Evolutionary conservation across 305 asterid genomes (phyloP).

Genomic region (Ilex paraguariensis): DNA sequence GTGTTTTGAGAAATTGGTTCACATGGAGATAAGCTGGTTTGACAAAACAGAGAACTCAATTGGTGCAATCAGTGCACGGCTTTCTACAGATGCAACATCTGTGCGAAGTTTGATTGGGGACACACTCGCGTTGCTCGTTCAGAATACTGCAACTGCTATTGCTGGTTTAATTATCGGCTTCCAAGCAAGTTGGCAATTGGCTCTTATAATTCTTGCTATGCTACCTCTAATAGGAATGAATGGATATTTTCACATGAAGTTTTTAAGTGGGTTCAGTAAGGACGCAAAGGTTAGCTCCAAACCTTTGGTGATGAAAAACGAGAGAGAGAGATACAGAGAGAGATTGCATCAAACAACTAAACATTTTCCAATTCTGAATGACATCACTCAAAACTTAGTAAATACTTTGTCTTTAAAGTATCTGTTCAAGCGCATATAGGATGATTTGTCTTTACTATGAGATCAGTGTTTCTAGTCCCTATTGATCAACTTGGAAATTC

Average conservation of each 20-base stretch:
- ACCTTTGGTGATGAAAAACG: too few species aligned
- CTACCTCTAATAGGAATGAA: conserved; percentile 44
- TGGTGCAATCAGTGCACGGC: conserved; percentile 59
- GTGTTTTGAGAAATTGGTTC: conserved; percentile 24
- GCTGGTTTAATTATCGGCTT: conserved; percentile 51
- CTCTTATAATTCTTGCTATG: conserved; percentile 43
- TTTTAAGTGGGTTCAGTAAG: conserved; percentile 50
- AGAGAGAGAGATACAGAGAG: too few species aligned
- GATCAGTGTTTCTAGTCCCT: too few species aligned
- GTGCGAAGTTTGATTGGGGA: conserved; percentile 58
- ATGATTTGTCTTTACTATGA: too few species aligned
- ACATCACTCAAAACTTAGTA: too few species aligned
- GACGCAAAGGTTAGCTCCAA: conserved; percentile 45
- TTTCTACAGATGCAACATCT: conserved; percentile 60
- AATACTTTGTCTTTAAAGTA: too few species aligned
- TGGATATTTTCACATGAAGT: conserved; percentile 41
- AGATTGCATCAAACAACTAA: too few species aligned
- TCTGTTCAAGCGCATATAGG: too few species aligned
- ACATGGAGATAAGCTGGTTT: too few species aligned
- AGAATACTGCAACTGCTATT: conserved; percentile 41
- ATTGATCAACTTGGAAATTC: too few species aligned
- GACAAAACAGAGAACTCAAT: conserved; percentile 10
- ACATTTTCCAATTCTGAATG: too few species aligned
- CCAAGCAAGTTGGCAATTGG: conserved; percentile 50
- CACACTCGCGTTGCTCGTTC: conserved; percentile 47